Percentiles rank a stretch among this genome's conserved stretches.
Conservation (phyloP, 495 filamentous ascomycete species). For the Podospora conica region DNA sequence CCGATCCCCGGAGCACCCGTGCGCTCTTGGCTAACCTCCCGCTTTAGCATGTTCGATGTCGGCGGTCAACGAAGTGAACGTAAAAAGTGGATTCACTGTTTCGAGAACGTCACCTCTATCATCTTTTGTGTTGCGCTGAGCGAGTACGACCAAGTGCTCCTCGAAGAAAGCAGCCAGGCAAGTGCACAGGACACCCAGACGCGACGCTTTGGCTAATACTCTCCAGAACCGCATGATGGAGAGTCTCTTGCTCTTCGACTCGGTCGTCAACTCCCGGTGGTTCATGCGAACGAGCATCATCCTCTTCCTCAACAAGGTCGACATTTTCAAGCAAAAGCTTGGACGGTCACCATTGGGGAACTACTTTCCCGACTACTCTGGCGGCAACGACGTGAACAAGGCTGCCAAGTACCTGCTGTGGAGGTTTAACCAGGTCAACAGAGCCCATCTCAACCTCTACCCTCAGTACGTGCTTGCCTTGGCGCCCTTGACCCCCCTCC, state of each 20-base stretch:
- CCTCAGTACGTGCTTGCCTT: constrained; percentile 68
- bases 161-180: constrained; percentile 97
- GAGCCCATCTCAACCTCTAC: constrained; percentile 92
- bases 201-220: constrained; percentile 16
- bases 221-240: constrained; percentile 97
- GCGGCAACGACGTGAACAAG: constrained; percentile 94
- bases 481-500: constrained; percentile 3
- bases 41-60: constrained; percentile 92
- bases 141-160: constrained; percentile 94
- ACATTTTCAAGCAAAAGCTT: constrained; percentile 93
- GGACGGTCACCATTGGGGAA: constrained; percentile 80
- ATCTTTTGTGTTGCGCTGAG: constrained; percentile 98
- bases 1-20: neutral
- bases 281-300: constrained; percentile 99
- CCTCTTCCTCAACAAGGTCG: constrained; percentile 96
- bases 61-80: constrained; percentile 94
- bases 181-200: constrained; percentile 5
- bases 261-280: constrained; percentile 97
- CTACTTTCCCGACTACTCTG: constrained; percentile 97
- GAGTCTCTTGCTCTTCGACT: constrained; percentile 94
- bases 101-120: constrained; percentile 99
- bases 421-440: constrained; percentile 98
- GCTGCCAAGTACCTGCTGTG: constrained; percentile 96
- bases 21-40: constrained; percentile 17
- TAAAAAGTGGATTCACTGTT: constrained; percentile 99